Conservation (phyloP, 768 basidiomycete species). For the Dioszegia hungarica region DNA sequence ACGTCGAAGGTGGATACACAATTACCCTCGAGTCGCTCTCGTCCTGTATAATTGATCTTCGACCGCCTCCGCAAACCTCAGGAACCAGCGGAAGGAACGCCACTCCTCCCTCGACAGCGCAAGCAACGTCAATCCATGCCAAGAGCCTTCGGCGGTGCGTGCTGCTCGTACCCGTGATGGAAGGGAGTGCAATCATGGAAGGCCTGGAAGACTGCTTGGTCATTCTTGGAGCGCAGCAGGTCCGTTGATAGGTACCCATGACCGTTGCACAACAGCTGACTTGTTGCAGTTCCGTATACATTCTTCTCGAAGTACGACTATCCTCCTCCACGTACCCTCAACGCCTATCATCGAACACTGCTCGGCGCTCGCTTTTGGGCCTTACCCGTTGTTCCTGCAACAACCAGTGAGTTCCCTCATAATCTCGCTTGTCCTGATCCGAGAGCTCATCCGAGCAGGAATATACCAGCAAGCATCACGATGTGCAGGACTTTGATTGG, state of each 20-base stretch:
- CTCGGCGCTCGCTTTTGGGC: conserved; percentile 59
- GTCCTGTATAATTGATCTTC: conserved; percentile 67
- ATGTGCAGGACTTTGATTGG: conserved; percentile 80
- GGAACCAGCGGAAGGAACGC: not conserved
- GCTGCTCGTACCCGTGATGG: conserved; percentile 61
- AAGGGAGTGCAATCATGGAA: conserved; percentile 70
- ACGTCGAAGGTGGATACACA: conserved; percentile 11
- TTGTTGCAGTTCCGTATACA: conserved; percentile 77
- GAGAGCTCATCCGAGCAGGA: not conserved
- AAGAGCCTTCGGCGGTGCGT: conserved; percentile 60
- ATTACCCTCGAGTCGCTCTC: conserved; percentile 65
- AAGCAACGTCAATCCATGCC: conserved; percentile 64
- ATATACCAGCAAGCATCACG: conserved; percentile 51
- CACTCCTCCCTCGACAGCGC: too few species aligned
- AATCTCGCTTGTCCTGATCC: not conserved
- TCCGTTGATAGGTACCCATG: conserved; percentile 36
- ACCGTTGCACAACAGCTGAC: not conserved
- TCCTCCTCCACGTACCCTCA: conserved; percentile 64
- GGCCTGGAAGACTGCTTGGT: conserved; percentile 61
- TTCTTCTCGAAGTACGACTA: conserved; percentile 59
- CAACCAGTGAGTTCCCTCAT: not conserved
- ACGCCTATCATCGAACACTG: conserved; percentile 79
- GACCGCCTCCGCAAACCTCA: not conserved
- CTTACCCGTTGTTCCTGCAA: conserved; percentile 54
- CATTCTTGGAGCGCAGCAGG: conserved; percentile 77